Evolutionary conservation across 768 basidiomycete species (phyloP).

Genomic region (Paxillus rubicundulus): DNA sequence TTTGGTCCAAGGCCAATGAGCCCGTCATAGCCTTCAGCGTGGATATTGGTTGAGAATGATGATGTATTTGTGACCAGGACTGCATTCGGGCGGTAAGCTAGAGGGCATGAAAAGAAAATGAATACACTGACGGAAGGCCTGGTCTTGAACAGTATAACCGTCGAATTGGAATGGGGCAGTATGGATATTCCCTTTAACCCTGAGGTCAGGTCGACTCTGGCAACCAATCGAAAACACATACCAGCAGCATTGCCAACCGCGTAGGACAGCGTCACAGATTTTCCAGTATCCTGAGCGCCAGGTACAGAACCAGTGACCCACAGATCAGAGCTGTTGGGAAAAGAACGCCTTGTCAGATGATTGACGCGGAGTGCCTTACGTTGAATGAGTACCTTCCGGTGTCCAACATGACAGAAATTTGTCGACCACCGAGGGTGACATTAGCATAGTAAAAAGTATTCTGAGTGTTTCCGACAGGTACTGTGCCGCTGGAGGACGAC

Average conservation of each 20-base stretch:
- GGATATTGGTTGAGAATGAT: slow-evolving; percentile 60
- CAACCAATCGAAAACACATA: slow-evolving; percentile 23
- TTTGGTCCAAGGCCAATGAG: slow-evolving; percentile 81
- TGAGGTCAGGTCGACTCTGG: not conserved
- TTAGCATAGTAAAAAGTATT: slow-evolving; percentile 75
- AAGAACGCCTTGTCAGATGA: slow-evolving; percentile 2
- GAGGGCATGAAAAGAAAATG: not conserved
- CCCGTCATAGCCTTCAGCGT: slow-evolving; percentile 62
- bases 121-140: slow-evolving; percentile 58
- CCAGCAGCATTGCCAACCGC: slow-evolving; percentile 68
- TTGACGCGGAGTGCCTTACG: not conserved
- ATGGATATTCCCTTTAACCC: slow-evolving; percentile 51
- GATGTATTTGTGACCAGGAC: slow-evolving; percentile 65
- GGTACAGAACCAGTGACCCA: slow-evolving; percentile 62
- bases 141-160: slow-evolving; percentile 55
- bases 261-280: slow-evolving; percentile 55
- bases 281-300: slow-evolving; percentile 52
- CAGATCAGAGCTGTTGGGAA: slow-evolving; percentile 58
- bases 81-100: slow-evolving; percentile 23
- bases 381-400: slow-evolving; percentile 61
- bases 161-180: slow-evolving; percentile 52
- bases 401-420: slow-evolving; percentile 64
- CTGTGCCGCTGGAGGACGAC: slow-evolving; percentile 21
- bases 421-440: slow-evolving; percentile 60
- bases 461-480: slow-evolving; percentile 59